These are phyloP conservation scores for Myxozyma neotropica DNA, from an alignment of 805 yeast species.

Conservation along the genomic window DNA sequence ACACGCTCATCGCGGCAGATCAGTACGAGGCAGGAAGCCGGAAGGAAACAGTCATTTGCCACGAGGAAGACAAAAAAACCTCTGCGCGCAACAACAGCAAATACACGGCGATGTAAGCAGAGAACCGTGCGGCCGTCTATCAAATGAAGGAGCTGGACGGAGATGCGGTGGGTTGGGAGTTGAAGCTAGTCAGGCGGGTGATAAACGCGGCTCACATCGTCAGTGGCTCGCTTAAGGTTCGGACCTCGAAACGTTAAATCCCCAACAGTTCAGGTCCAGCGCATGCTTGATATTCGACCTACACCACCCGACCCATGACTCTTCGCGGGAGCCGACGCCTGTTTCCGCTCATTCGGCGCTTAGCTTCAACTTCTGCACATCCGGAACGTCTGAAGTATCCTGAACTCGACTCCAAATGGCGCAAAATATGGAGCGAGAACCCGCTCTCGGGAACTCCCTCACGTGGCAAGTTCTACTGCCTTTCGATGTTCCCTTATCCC, in stretches of 20 bases:
- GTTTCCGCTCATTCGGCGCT: background rate
- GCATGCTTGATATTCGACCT: background rate
- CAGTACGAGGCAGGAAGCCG: background rate
- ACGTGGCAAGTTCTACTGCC: constrained; percentile 50
- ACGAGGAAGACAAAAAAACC: background rate
- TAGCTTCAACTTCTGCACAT: background rate
- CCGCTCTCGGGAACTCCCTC: constrained; percentile 18
- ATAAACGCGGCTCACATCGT: background rate
- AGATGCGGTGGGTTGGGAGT: background rate
- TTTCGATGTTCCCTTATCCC: constrained; percentile 96
- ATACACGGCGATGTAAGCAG: no score
- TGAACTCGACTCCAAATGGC: constrained; percentile 26
- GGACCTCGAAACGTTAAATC: constrained; percentile 1
- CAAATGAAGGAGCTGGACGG: no score
- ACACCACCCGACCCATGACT: no score
- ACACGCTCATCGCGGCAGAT: constrained; percentile 4
- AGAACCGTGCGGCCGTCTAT: no score
- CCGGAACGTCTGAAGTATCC: constrained; percentile 17
- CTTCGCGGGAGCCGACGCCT: background rate
- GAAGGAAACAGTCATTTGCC: background rate
- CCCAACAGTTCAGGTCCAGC: background rate
- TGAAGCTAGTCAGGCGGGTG: constrained; percentile 1
- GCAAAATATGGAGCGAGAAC: constrained; percentile 12
- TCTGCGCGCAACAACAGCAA: background rate
- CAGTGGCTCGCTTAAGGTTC: constrained; percentile 9